Percentiles rank a stretch among this genome's conserved stretches.
Evolutionary conservation across 2,329 filamentous ascomycete genomes (phyloP).

Genomic region (Verticillium albo-atrum): DNA sequence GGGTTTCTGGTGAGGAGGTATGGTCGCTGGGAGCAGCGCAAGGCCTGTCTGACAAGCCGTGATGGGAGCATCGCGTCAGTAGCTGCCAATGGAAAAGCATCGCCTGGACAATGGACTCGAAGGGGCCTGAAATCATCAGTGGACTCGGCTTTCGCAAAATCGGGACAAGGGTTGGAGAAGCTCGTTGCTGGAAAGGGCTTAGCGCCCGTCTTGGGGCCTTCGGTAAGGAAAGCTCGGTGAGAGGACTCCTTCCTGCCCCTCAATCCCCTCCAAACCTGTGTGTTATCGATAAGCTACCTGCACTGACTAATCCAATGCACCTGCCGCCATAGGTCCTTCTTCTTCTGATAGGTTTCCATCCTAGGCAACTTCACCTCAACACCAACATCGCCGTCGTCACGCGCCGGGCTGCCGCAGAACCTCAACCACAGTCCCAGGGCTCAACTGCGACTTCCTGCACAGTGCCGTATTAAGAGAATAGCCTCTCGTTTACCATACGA

Average conservation of each 20-base stretch:
- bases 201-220: background rate
- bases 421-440: background rate
- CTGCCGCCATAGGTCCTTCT: background rate
- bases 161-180: background rate
- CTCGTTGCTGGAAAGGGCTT: background rate
- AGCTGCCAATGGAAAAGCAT: slow-evolving; percentile 3
- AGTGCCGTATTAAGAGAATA: background rate
- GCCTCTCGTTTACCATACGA: background rate
- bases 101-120: background rate
- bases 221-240: background rate
- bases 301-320: background rate
- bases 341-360: background rate
- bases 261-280: background rate
- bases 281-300: background rate
- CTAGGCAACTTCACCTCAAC: background rate
- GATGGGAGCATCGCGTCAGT: slow-evolving; percentile 19
- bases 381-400: background rate
- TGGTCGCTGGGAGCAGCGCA: slow-evolving; percentile 4
- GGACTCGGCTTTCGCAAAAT: background rate
- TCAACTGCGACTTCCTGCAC: background rate
- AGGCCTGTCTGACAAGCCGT: slow-evolving; percentile 14
- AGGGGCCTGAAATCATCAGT: background rate
- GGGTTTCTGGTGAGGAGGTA: background rate
- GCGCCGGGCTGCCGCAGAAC: background rate
- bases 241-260: background rate